Conservation (phyloP, 1,284 basidiomycete species). For the Peniophora sp. region DNA sequence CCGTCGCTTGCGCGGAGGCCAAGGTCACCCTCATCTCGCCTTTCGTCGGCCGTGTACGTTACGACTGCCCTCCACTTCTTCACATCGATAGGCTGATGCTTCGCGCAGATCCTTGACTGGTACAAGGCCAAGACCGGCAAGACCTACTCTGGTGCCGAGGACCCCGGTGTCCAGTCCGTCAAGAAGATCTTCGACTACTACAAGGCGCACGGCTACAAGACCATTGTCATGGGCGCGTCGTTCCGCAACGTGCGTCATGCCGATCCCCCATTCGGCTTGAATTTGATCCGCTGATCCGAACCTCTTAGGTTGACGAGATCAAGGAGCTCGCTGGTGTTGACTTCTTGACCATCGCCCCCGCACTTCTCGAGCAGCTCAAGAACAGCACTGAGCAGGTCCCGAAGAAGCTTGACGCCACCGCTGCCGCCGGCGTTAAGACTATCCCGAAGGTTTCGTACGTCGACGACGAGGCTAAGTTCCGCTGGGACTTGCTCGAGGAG, state of each 20-base stretch:
- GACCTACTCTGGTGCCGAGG: constrained; percentile 80
- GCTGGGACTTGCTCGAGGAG: constrained; percentile 87
- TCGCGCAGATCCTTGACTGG: constrained; percentile 85
- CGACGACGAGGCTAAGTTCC: constrained; percentile 94
- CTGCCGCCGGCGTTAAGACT: constrained; percentile 49
- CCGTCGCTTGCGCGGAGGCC: constrained; percentile 98
- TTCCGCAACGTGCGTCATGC: constrained; percentile 81
- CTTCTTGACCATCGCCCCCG: constrained; percentile 92
- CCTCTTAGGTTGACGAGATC: constrained; percentile 77
- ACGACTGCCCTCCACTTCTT: not conserved
- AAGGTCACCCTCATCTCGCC: constrained; percentile 97
- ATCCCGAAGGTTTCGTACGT: constrained; percentile 82
- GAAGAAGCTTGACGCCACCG: constrained; percentile 72
- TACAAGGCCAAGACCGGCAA: constrained; percentile 88
- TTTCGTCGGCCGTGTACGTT: constrained; percentile 90
- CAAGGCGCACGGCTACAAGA: constrained; percentile 98
- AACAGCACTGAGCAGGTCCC: constrained; percentile 73
- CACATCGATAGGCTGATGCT: not conserved
- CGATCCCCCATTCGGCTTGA: not conserved
- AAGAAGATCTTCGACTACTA: constrained; percentile 99
- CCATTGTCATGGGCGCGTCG: constrained; percentile 99
- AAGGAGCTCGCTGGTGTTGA: constrained; percentile 93
- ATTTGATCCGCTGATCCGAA: constrained; percentile 11
- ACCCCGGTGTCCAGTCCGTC: constrained; percentile 97
- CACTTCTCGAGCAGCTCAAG: constrained; percentile 89